Base-by-base conservation (phyloP, 108 stramenopile species). In the Schizochytrium sp. region DNA sequence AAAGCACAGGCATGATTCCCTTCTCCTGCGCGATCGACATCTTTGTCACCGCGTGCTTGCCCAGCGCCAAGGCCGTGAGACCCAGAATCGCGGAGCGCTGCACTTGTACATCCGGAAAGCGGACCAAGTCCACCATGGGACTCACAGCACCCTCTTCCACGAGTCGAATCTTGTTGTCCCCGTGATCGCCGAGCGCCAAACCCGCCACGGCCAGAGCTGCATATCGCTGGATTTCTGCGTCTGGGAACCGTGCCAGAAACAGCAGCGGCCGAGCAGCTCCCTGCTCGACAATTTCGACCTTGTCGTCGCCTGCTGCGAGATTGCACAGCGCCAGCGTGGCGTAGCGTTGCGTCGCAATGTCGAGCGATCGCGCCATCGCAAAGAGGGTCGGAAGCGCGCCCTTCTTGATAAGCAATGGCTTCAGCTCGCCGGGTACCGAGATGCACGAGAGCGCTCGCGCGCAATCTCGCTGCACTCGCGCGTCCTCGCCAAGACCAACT, bases 201-300 rank as follows among this genome's bases (percentile, higher is more conserved):
- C 94, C 96, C 5, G 96, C 95, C 51, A 96, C 60, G 2, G 95
- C 92, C 60, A 96, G 90, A 25, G 95, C 91, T 23, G 96, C 95
- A 58, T 92, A 95, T n/a, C 95, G 89, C 94, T 96, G 95, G 44
- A 96, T 93, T 88, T 96, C 95, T 58, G 94, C 72, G 88, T 96
- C 96, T 4, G 96, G 96, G 90, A 95, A 96, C 43, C 95, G 87
- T 19, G 92, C 89, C 59, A 96, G 89, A 89, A 96, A 96, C 43
- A 94, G 87, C 34, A 96, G 91, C 58, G 96, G 94, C 41, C 95
- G 91, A n/a, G 95, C 89, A 25, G 91, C 92, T 12, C 95, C 95
- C 53, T 94, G 92, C 72, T 95, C 93, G 23, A 95, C 91, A 60
- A 94, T 72, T n/a, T 88, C 72, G 21, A 60, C 89, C 88, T 94